Conservation (phyloP, 768 basidiomycete genomes). For the Suillus tomentosus region DNA sequence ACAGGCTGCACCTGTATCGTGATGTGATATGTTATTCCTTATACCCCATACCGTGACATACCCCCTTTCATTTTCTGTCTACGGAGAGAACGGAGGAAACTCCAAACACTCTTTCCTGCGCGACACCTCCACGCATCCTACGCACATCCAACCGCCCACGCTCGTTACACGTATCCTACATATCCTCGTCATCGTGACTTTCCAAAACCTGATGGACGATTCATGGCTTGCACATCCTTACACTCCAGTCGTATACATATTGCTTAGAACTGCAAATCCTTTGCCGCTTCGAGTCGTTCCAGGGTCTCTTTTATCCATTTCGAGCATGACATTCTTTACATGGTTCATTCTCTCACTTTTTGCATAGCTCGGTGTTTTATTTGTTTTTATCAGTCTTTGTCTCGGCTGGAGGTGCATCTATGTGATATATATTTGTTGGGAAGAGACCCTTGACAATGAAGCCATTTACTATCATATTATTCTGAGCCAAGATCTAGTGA, state of each 20-base stretch:
- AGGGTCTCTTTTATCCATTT: not conserved
- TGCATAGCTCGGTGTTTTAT: conserved; percentile 33
- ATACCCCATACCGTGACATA: conserved; percentile 38
- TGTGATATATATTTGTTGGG: conserved; percentile 35
- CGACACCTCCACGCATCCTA: conserved; percentile 18
- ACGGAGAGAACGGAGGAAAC: conserved; percentile 7
- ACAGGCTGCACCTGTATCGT: conserved; percentile 71
- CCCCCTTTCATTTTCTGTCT: conserved; percentile 21
- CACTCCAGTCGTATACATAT: conserved; percentile 24
- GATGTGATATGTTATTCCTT: conserved; percentile 52
- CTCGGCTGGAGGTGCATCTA: conserved; percentile 26
- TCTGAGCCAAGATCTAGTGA: not conserved
- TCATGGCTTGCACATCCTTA: conserved; percentile 18
- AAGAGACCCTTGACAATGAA: conserved; percentile 11
- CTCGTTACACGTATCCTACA: conserved; percentile 34
- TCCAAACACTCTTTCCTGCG: conserved; percentile 1
- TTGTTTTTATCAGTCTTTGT: conserved; percentile 34
- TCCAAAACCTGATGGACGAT: conserved; percentile 30
- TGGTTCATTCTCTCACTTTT: conserved; percentile 10
- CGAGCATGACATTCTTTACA: conserved; percentile 10
- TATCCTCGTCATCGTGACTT: conserved; percentile 18
- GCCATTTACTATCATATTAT: conserved; percentile 1
- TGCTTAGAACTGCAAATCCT: conserved; percentile 11
- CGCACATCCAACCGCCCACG: conserved; percentile 27
- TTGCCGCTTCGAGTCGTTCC: not conserved